Base-by-base conservation (phyloP, 306 rosid genomes). In the Ochetophila trinervis region DNA sequence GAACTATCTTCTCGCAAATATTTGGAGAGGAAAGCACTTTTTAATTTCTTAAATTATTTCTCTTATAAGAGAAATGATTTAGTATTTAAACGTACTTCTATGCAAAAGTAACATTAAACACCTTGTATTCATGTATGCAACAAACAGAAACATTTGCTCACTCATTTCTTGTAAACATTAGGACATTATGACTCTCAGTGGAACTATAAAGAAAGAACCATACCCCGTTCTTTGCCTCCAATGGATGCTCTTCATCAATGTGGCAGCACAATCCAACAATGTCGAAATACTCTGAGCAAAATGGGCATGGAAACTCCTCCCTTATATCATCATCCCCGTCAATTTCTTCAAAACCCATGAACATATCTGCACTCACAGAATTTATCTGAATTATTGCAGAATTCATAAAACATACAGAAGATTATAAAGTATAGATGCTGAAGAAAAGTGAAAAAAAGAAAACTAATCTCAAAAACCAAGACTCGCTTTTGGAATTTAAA, bases 231-330 rank as follows among this genome's bases (percentile, higher is more conserved):
- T 30, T 84, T 4, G 95, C 93, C 74, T 89, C 98, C 67, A 83
- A 58, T 12, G 90, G 96, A 79, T 93, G 98, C 78, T 89, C 97
- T 74, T 93, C 98, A 59, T 93, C 98, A 67, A 93, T 89, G 78
- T 93, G 98, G 81, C 95, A 87, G 93, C 97, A 93, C 74, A 93
- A 76, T 57, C 98, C 98, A 40, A 93, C 95, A 53, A 93, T 86
- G 69, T 93, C 98, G 69, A 80, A 89, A 77, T 87, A 93, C 32
- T 89, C 97, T 0, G 97, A 81, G 79, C 98, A 93, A 72, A 89
- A 93, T 0, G 97, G 98, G 76, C 98, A 93, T 3, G 88, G 80
- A 78, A 87, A 89, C 71, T 93, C 96, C 78, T 93, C 98, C 86
- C 88, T 81, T 69, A 89, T 74, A 62, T 89, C 91, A 32, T 93